Evolutionary conservation across 1,284 basidiomycete species (phyloP), one percentile per base, ranked within the genome.

Genomic region (Cryptococcus sp.): DNA sequence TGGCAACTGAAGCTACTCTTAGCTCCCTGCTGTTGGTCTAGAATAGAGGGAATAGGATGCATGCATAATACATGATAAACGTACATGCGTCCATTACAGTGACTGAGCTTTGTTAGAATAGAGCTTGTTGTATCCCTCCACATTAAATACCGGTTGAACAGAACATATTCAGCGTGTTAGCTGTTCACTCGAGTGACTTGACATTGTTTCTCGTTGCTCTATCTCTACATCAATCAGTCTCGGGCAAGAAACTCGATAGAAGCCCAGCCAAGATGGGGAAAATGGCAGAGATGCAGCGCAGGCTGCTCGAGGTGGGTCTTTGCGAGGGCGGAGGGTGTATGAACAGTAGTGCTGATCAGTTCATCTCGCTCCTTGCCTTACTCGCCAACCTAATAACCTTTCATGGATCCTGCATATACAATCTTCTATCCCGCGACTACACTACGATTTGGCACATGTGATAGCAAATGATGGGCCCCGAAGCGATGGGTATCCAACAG

Each of bases 391-490:
- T 3, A 20, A 15, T 39, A 37, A 7, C 22, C 23, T 17, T 2
- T 13, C 8, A 34, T 34, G 8, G 8, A 5, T 10, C 29, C 8
- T 34, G 13, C 29, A 34, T 29, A 10, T 10, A 10, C 26, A 29
- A 29, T 10, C 26, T 29, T 4, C 26, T 29, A 29, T 29, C 4
- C 26, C 5, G 4, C 26, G 26, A 29, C 26, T 29, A 5, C 26
- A 29, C 10, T 4, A 5, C 26, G 5, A 29, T 29, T 10, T 29
- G 26, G 20, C 45, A 26, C 37, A 20, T 38, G 2, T 5, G 7
- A 17, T n/a, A 94, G 91, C 93, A 94, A 93, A 94, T 96, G 92
- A 95, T 96, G 93, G 93, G 93, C n/a, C 91, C 92, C 45, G 94
- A 97, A 80, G 92, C 94, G 16, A 95, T 97, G 91, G 93, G 93